Evolutionary conservation across 2,329 filamentous ascomycete species (phyloP), one percentile per base, ranked within the genome.

Genomic region (Trichoderma asperellum): DNA sequence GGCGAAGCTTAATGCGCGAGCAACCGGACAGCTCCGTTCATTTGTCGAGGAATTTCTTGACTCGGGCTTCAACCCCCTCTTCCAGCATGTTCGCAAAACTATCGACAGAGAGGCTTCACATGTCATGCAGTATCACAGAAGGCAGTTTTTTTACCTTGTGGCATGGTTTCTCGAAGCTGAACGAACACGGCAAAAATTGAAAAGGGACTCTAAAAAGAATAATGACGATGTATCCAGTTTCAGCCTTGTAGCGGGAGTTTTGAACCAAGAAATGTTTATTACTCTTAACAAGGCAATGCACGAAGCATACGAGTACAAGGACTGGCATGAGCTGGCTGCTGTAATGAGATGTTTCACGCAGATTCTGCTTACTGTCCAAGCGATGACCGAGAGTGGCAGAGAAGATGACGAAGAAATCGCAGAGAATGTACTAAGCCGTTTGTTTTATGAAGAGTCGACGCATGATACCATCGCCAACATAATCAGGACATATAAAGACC

Each of bases 371-470:
- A 97, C 94, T 0, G 91, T 98, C 2, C 94, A 97, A 75, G 93
- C 96, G 71, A 98, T 99, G 94, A 85, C 90, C 1, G 89, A 92
- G 58, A 96, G 93, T 1, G 86, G 88, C 0, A 87, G 92, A 35
- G 94, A 97, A 72, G 94, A 97, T n/a, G 93, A 99, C 73, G 92
- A 97, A 76, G 96, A 98, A 74, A 98, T 99, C 77, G 95, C 96
- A 0, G 95, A 99, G 77, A 99, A 99, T 74, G 97, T 97, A 14
- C 88, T 97, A 64, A 96, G 92, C 75, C 92, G 95, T 71, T 93
- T 99, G n/a, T 99, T 99, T 79, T 99, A 99, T 81, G 96, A 99
- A 79, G 94, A 98, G 76, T 88, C 92, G 0, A 97, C 94, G 0
- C 94, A 99, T 76, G 95, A 99, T 71, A 87, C 92, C 29, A 88